phyloP scores from a whole-genome alignment of 306 rosid genomes.

The Luffa aegyptiaca region DNA sequence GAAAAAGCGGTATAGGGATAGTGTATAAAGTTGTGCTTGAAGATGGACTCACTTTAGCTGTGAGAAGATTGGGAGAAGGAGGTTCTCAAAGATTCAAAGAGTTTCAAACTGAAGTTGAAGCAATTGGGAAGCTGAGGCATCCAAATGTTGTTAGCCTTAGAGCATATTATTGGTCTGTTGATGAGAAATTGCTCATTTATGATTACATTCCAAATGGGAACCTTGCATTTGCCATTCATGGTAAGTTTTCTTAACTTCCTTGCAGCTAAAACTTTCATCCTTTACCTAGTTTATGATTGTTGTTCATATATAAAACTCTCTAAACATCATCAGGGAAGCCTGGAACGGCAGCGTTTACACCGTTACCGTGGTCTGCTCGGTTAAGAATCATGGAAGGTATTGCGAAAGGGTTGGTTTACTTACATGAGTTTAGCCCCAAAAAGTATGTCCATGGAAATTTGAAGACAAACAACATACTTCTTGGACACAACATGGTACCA shows the following conservation, averaged over 20 bases:
- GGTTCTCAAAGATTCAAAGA: conserved; percentile 97
- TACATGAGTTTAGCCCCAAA: conserved; percentile 92
- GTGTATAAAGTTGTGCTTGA: conserved; percentile 97
- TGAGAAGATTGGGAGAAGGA: conserved; percentile 94
- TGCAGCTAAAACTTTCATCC: background rate
- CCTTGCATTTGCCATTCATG: conserved; percentile 85
- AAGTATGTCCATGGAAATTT: conserved; percentile 93
- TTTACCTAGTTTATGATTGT: conserved; percentile 19
- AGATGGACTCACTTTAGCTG: conserved; percentile 81
- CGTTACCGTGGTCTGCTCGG: conserved; percentile 57
- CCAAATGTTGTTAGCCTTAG: conserved; percentile 70
- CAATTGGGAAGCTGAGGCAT: conserved; percentile 88
- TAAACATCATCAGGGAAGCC: conserved; percentile 47
- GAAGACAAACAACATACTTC: conserved; percentile 73
- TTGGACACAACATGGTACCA: conserved; percentile 75
- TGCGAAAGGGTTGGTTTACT: conserved; percentile 75
- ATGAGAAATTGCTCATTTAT: conserved; percentile 92
- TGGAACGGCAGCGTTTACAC: conserved; percentile 47
- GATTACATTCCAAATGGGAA: conserved; percentile 85
- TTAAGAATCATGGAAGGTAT: conserved; percentile 70
- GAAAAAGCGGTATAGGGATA: conserved; percentile 92
- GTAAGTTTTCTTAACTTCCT: conserved; percentile 22
- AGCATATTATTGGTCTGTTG: conserved; percentile 98
- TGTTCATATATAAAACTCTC: background rate
- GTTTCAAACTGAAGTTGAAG: conserved; percentile 96